A percentile compares a stretch with the other conserved stretches of the same genome.
Conservation (phyloP, 371 early-diverging fungal species). For the Mortierella sp. region DNA sequence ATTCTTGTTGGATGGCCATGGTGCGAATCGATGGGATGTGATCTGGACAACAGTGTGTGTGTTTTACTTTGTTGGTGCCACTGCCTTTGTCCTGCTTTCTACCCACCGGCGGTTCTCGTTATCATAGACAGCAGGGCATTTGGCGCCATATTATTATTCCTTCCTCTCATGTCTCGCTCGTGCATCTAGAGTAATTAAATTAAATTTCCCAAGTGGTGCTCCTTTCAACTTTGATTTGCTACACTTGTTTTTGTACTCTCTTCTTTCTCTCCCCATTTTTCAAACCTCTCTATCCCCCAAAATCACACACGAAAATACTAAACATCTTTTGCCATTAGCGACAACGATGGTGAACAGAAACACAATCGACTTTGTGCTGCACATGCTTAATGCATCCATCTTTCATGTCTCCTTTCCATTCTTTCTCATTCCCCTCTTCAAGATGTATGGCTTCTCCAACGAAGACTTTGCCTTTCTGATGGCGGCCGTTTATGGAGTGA, state of each 20-base stretch:
- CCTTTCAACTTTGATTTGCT: neutral
- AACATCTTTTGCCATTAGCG: neutral
- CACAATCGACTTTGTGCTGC: constrained; percentile 49
- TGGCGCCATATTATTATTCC: neutral
- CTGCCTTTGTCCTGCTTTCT: constrained; percentile 29
- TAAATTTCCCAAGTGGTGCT: neutral
- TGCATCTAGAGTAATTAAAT: neutral
- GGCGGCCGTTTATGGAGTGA: constrained; percentile 27
- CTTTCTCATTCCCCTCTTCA: constrained; percentile 47
- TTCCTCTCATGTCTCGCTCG: neutral
- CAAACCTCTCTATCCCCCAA: neutral
- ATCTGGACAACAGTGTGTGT: constrained; percentile 44
- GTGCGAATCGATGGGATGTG: constrained; percentile 32
- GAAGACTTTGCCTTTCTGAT: constrained; percentile 30
- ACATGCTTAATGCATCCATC: constrained; percentile 43
- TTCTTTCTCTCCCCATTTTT: neutral
- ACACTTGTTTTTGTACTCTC: neutral
- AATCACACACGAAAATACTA: neutral
- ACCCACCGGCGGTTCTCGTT: constrained; percentile 24
- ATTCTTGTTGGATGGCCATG: constrained; percentile 32
- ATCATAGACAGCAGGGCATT: neutral
- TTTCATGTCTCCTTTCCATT: constrained; percentile 54
- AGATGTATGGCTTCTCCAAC: constrained; percentile 35
- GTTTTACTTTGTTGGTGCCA: constrained; percentile 46
- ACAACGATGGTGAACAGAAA: constrained; percentile 32